phyloP scores from a whole-genome alignment of 352 stramenopile genomes.

The Phytopythium chamaehyphon region DNA sequence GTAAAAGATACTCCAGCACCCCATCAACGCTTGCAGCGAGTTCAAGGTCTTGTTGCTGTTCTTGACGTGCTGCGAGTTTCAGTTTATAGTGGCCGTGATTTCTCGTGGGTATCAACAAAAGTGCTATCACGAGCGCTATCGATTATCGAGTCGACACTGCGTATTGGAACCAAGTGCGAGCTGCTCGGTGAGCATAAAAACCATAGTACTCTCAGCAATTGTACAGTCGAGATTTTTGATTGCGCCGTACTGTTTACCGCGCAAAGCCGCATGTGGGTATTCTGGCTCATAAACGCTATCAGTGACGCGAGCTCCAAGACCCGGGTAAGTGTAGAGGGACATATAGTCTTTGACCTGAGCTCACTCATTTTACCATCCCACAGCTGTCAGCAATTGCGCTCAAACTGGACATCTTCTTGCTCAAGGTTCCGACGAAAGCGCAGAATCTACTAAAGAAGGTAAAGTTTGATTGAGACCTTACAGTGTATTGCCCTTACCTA shows the following conservation, averaged over 20 bases:
- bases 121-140: conserved; percentile 41
- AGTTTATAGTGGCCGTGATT: conserved; percentile 25
- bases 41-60: conserved; percentile 7
- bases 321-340: conserved; percentile 25
- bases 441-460: conserved; percentile 40
- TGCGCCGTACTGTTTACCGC: conserved; percentile 2
- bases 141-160: conserved; percentile 38
- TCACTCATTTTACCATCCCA: no score
- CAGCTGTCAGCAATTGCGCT: conserved; percentile 49
- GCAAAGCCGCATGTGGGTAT: conserved; percentile 30
- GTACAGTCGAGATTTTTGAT: conserved; percentile 10
- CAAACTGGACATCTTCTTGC: conserved; percentile 65
- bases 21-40: neutral
- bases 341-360: no score
- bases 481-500: neutral
- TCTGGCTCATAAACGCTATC: conserved; percentile 33
- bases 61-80: conserved; percentile 23
- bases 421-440: conserved; percentile 40
- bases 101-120: conserved; percentile 31
- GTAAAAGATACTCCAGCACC: neutral
- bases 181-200: conserved; percentile 1
- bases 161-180: conserved; percentile 28
- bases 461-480: neutral
- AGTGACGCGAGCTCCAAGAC: conserved; percentile 37
- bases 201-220: neutral